Conservation (phyloP, 495 filamentous ascomycete genomes). For the Lichina pygmaea region DNA sequence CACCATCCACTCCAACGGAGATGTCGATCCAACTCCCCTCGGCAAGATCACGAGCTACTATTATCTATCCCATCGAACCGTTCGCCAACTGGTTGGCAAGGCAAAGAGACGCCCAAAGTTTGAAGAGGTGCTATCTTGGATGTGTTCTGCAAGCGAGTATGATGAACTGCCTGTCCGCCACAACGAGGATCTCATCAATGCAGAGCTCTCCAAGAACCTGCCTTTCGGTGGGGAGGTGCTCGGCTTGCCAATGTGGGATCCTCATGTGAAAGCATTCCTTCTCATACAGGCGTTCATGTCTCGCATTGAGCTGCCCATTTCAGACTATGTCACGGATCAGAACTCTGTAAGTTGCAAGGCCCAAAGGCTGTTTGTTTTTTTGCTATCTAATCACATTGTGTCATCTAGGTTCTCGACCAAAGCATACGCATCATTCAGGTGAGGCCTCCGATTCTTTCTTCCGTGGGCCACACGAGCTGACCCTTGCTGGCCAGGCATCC, state of each 20-base stretch:
- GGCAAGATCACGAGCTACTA: constrained; percentile 99
- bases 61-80: constrained; percentile 89
- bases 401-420: constrained; percentile 47
- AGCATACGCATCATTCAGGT: constrained; percentile 72
- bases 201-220: constrained; percentile 59
- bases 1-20: constrained; percentile 53
- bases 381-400: neutral
- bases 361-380: neutral
- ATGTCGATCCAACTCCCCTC: constrained; percentile 65
- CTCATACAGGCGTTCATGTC: constrained; percentile 88
- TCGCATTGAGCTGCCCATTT: constrained; percentile 72
- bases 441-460: neutral
- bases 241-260: constrained; percentile 86
- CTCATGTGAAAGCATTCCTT: constrained; percentile 89
- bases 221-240: constrained; percentile 40
- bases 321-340: constrained; percentile 92
- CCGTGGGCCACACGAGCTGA: no score
- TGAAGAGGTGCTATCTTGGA: constrained; percentile 72
- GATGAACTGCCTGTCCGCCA: constrained; percentile 96
- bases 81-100: constrained; percentile 50
- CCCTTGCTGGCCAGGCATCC: constrained; percentile 26
- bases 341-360: constrained; percentile 17
- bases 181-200: constrained; percentile 97
- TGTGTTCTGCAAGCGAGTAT: constrained; percentile 83
- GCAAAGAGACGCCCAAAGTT: constrained; percentile 58